Evolutionary conservation across 768 basidiomycete genomes (phyloP), one percentile per base, ranked within the genome.

Genomic region (Auriscalpium microsporum): DNA sequence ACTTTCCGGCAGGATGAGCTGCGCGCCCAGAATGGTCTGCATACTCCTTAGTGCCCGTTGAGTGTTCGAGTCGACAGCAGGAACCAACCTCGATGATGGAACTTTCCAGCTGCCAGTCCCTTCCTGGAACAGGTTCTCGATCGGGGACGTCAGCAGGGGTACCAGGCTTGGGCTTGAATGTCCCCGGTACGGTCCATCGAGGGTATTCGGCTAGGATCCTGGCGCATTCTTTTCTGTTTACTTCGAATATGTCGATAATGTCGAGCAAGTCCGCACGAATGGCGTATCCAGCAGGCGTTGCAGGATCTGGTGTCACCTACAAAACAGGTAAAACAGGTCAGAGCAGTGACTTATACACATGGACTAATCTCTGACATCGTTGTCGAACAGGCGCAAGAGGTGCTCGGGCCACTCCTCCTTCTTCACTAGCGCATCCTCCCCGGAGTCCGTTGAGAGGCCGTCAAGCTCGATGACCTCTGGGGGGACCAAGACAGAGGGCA

Each of bases 181-280:
- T 92, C 4, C 90, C 91, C 3, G 78, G 74, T 4, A 83, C 65
- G 54, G 84, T 80, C 89, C 93, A 96, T 63, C 84, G 86, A 1
- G 90, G 88, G 53, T 88, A 85, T 67, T 92, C 87, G 46, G 96
- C 77, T 7, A 98, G 75, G 8, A 97, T 72, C 3, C 89, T 77
- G 1, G 96, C 94, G 61, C 87, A 89, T 64, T 99, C 96, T 68
- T 95, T 96, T 53, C 96, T 82, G 68, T 99, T 98, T 50, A 96
- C 81, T 68, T 98, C 95, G 64, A 90, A 98, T 14, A 97, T 87
- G 55, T 91, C 82, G 44, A 96, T 70, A 17, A 86, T 79, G 65
- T 97, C 94, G 8, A 82, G 70, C 10, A 96, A 68, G 21, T 83
- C 75, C 10, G 84, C 78, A 23, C 87, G 87, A 6, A 96, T 77